These are phyloP conservation scores for Carex arenaria DNA, from an alignment of 202 grass and related monocot genomes.

Conservation along the genomic window DNA sequence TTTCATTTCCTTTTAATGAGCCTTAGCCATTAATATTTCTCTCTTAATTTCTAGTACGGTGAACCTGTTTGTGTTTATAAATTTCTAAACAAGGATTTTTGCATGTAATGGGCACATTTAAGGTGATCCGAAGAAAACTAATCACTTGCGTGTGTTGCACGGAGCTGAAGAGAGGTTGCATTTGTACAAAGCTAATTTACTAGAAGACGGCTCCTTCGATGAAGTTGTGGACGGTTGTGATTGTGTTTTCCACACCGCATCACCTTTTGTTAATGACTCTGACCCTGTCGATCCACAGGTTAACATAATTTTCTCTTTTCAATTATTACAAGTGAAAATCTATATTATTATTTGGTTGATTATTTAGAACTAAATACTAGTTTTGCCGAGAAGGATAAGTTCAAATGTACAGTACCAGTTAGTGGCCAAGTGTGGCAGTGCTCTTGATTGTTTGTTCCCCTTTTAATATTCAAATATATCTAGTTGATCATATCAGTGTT, in stretches of 20 bases:
- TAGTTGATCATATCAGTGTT: background rate
- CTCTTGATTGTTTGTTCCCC: background rate
- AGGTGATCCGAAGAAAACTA: slow-evolving; percentile 70
- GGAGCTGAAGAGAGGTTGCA: slow-evolving; percentile 67
- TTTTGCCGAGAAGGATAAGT: background rate
- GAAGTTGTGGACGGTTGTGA: slow-evolving; percentile 36
- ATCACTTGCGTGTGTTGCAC: slow-evolving; percentile 46
- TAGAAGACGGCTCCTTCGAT: slow-evolving; percentile 67
- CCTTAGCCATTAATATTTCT: background rate
- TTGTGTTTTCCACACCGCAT: slow-evolving; percentile 71
- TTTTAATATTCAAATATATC: background rate
- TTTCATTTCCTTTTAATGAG: background rate
- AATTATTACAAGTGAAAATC: background rate
- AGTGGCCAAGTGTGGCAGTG: background rate
- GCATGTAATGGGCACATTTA: slow-evolving; percentile 14
- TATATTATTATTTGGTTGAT: background rate
- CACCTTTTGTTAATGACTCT: slow-evolving; percentile 48
- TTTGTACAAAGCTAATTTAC: slow-evolving; percentile 54
- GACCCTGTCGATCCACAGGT: slow-evolving; percentile 60
- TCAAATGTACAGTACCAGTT: background rate
- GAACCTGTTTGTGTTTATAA: background rate
- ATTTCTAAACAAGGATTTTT: background rate
- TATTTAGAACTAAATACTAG: background rate
- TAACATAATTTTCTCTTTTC: background rate
- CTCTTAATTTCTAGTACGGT: background rate